Evolutionary conservation across 805 yeast species (phyloP).

Genomic region (Yarrowia phangngaensis): DNA sequence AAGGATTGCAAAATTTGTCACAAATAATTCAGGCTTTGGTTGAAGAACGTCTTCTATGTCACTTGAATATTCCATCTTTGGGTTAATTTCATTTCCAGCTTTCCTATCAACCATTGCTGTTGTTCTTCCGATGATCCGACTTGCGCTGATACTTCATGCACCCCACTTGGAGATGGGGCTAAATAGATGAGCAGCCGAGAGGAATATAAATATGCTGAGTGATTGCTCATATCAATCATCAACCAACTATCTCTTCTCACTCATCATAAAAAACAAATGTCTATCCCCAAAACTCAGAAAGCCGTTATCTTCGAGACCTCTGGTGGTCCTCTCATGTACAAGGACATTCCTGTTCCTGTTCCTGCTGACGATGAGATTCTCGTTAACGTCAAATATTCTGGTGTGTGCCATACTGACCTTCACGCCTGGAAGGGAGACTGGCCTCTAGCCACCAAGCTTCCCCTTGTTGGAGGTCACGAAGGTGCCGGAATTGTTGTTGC

Average conservation of each 20-base stretch:
- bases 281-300: constrained; percentile 63
- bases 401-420: constrained; percentile 91
- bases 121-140: not conserved
- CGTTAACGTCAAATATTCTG: constrained; percentile 79
- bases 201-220: no score
- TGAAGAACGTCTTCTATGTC: no score
- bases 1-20: no score
- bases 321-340: constrained; percentile 61
- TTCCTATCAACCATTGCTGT: no score
- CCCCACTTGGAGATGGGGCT: no score
- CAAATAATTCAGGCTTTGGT: no score
- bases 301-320: constrained; percentile 64
- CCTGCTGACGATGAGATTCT: constrained; percentile 76
- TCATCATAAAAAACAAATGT: no score
- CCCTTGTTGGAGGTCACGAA: constrained; percentile 84
- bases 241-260: no score
- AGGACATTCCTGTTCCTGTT: constrained; percentile 72
- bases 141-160: constrained; percentile 22
- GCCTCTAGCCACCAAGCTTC: constrained; percentile 72
- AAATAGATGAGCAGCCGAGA: no score
- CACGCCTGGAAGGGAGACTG: constrained; percentile 95
- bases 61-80: no score
- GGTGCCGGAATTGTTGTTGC: constrained; percentile 86
- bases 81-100: no score
- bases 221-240: no score